These are phyloP conservation scores for Tilletiopsis washingtonensis DNA, from an alignment of 1,284 basidiomycete genomes.

Conservation along the genomic window DNA sequence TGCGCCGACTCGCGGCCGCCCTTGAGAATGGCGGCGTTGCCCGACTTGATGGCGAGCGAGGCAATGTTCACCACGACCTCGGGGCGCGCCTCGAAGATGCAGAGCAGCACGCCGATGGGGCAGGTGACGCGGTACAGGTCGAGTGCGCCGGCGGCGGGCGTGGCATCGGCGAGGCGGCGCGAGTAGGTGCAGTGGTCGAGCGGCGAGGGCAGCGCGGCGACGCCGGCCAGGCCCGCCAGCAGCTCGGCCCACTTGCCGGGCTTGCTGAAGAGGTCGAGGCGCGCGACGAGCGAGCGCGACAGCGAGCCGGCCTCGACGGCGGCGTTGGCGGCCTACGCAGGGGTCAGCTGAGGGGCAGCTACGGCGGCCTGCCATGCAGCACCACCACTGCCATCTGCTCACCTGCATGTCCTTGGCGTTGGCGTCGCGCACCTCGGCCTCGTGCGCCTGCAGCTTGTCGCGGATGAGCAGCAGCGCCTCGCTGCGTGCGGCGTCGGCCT, in stretches of 20 bases:
- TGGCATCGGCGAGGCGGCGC: constrained; percentile 60
- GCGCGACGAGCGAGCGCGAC: constrained; percentile 68
- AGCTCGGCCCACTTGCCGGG: constrained; percentile 89
- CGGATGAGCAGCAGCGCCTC: constrained; percentile 27
- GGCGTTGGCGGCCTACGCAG: constrained; percentile 61
- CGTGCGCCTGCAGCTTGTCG: constrained; percentile 19
- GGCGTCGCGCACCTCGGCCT: constrained; percentile 22
- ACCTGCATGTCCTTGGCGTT: constrained; percentile 37
- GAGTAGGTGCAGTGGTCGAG: constrained; percentile 82
- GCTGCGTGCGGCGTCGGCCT: constrained; percentile 18
- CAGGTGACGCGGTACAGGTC: constrained; percentile 91
- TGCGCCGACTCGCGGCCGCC: constrained; percentile 38
- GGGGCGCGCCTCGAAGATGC: constrained; percentile 95
- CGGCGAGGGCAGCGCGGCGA: constrained; percentile 76
- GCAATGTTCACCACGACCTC: constrained; percentile 99
- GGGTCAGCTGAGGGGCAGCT: not conserved
- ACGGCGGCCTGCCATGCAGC: not conserved
- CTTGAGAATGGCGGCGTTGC: constrained; percentile 53
- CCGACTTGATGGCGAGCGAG: constrained; percentile 89
- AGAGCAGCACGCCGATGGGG: constrained; percentile 89
- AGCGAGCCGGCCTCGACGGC: constrained; percentile 77
- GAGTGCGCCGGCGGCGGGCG: constrained; percentile 55
- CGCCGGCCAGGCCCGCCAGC: constrained; percentile 80
- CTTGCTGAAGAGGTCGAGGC: constrained; percentile 69
- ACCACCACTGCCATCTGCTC: not conserved